Conservation (phyloP, 148 eudicot species). For the Hydrangea macrophylla region DNA sequence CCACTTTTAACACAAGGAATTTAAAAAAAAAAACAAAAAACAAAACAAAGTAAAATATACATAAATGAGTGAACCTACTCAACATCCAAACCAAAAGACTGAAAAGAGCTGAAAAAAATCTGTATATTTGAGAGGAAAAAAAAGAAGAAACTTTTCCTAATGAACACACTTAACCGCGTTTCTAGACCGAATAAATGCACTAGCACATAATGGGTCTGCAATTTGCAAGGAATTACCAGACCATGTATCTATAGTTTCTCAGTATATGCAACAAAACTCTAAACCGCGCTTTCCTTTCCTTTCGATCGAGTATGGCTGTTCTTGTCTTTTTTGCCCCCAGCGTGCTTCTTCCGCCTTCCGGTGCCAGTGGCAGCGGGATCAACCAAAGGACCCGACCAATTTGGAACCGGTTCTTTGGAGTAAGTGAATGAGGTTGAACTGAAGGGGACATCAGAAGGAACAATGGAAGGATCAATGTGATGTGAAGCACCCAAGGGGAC, state of each 20-base stretch:
- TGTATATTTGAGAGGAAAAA: neutral
- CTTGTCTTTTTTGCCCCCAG: constrained; percentile 29
- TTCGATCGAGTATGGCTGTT: constrained; percentile 26
- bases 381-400: constrained; percentile 93
- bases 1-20: neutral
- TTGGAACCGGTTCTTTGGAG: constrained; percentile 59
- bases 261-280: constrained; percentile 8
- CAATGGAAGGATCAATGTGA: constrained; percentile 71
- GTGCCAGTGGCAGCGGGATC: constrained; percentile 62
- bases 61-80: neutral
- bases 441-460: constrained; percentile 79
- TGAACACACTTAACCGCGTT: neutral
- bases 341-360: constrained; percentile 55
- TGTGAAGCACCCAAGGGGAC: constrained; percentile 87
- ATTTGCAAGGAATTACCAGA: neutral
- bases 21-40: neutral
- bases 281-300: constrained; percentile 15
- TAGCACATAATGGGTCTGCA: neutral
- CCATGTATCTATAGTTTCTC: neutral
- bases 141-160: neutral
- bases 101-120: neutral
- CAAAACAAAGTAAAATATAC: neutral
- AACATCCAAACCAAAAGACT: neutral
- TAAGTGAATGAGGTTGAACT: constrained; percentile 67
- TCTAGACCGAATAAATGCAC: neutral